Evolutionary conservation across 2,329 filamentous ascomycete species (phyloP).

Genomic region (Hypocrella siamensis): DNA sequence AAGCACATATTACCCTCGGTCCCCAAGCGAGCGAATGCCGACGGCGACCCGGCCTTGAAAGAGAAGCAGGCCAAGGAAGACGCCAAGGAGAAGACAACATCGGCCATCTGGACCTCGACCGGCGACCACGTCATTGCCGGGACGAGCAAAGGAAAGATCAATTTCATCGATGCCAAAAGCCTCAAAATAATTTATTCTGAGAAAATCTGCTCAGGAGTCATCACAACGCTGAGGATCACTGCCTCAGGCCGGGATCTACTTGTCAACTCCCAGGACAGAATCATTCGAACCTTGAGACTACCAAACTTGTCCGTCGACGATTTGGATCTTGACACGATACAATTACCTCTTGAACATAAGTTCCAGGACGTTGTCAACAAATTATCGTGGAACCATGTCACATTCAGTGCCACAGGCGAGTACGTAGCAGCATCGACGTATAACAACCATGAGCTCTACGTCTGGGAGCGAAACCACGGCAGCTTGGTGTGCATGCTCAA

Average conservation of each 20-base stretch:
- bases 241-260: slow-evolving; percentile 71
- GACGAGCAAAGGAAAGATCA: slow-evolving; percentile 90
- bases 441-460: slow-evolving; percentile 97
- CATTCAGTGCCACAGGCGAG: slow-evolving; percentile 85
- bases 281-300: slow-evolving; percentile 82
- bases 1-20: slow-evolving; percentile 70
- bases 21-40: slow-evolving; percentile 57
- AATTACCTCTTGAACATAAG: slow-evolving; percentile 88
- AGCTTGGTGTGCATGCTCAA: slow-evolving; percentile 94
- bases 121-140: slow-evolving; percentile 84
- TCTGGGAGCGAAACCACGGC: slow-evolving; percentile 90
- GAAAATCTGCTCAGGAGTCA: slow-evolving; percentile 72
- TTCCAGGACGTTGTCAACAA: slow-evolving; percentile 96
- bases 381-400: slow-evolving; percentile 91
- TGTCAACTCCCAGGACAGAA: slow-evolving; percentile 85
- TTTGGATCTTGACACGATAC: slow-evolving; percentile 71
- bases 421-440: slow-evolving; percentile 94
- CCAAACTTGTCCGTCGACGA: slow-evolving; percentile 57
- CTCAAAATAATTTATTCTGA: slow-evolving; percentile 78
- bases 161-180: slow-evolving; percentile 76
- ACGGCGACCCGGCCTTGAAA: slow-evolving; percentile 51
- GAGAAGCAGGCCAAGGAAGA: slow-evolving; percentile 87
- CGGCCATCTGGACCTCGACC: slow-evolving; percentile 70
- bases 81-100: slow-evolving; percentile 87
- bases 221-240: slow-evolving; percentile 76